Conservation (phyloP, 306 rosid species). For the Ceratonia siliqua region DNA sequence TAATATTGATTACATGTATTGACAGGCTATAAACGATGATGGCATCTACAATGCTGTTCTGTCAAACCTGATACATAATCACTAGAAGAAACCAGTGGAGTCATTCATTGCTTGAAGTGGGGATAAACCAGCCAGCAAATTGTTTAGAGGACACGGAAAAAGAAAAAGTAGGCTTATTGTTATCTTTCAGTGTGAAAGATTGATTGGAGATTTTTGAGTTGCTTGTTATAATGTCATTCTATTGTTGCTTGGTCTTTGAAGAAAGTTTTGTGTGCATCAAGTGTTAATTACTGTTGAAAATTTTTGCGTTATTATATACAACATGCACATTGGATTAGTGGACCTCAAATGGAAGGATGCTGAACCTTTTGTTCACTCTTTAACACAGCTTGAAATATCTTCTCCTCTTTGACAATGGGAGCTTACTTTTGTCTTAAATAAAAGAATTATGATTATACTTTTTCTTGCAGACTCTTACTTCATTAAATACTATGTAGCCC, state of each 20-base stretch:
- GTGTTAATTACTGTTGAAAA: background rate
- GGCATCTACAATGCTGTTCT: too few species aligned
- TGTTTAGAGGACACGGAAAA: too few species aligned
- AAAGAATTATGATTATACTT: background rate
- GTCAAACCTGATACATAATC: too few species aligned
- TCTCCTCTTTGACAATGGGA: slow-evolving; percentile 10
- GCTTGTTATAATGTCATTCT: background rate
- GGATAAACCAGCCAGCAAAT: too few species aligned
- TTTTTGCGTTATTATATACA: background rate
- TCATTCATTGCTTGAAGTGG: too few species aligned
- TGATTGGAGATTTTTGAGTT: background rate
- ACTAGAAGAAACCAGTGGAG: too few species aligned
- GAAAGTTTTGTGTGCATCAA: background rate
- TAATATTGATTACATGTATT: too few species aligned
- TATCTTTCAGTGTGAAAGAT: background rate
- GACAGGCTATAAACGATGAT: too few species aligned
- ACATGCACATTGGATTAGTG: slow-evolving; percentile 18
- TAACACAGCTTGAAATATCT: slow-evolving; percentile 8
- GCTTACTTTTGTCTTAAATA: background rate
- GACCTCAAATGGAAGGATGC: slow-evolving; percentile 9
- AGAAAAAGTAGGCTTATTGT: too few species aligned
- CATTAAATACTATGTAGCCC: background rate
- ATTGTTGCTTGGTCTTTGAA: background rate
- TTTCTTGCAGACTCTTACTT: background rate
- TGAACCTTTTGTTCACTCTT: background rate